Evolutionary conservation across 1,284 basidiomycete genomes (phyloP).

Genomic region (Apiotrichum gracile): DNA sequence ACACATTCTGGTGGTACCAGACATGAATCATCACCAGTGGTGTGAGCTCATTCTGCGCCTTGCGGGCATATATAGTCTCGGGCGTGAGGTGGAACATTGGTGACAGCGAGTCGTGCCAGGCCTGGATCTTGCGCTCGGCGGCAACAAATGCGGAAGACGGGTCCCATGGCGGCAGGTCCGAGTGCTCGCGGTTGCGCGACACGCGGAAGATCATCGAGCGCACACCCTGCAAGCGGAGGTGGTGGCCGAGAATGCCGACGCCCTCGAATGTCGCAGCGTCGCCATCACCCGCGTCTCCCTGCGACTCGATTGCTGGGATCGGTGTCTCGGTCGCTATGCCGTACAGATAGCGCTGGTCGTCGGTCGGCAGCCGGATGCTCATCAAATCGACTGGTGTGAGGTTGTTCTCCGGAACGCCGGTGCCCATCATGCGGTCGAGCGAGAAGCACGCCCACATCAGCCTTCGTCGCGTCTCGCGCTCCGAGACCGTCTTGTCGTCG

Average conservation of each 20-base stretch:
- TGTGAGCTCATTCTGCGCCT: conserved; percentile 18
- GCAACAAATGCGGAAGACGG: conserved; percentile 5
- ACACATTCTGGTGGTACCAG: conserved; percentile 19
- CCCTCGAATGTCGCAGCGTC: conserved; percentile 1
- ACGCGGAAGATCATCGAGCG: conserved; percentile 12
- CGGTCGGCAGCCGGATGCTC: conserved; percentile 10
- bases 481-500: not conserved
- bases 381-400: not conserved
- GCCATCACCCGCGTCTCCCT: not conserved
- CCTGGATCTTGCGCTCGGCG: conserved; percentile 10
- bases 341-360: conserved; percentile 13
- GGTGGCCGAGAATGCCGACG: conserved; percentile 16
- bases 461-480: conserved; percentile 19
- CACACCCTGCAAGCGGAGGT: conserved; percentile 12
- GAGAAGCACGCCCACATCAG: conserved; percentile 24
- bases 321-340: conserved; percentile 9
- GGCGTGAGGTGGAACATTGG: conserved; percentile 15
- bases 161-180: conserved; percentile 15
- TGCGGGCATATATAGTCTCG: conserved; percentile 18
- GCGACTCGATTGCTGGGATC: conserved; percentile 3
- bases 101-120: conserved; percentile 11
- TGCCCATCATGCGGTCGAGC: conserved; percentile 23
- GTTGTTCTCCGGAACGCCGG: conserved; percentile 16
- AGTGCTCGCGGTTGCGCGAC: conserved; percentile 5
- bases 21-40: conserved; percentile 20